Base-by-base conservation (phyloP, 352 stramenopile species). In the Globisporangium viniferum region DNA sequence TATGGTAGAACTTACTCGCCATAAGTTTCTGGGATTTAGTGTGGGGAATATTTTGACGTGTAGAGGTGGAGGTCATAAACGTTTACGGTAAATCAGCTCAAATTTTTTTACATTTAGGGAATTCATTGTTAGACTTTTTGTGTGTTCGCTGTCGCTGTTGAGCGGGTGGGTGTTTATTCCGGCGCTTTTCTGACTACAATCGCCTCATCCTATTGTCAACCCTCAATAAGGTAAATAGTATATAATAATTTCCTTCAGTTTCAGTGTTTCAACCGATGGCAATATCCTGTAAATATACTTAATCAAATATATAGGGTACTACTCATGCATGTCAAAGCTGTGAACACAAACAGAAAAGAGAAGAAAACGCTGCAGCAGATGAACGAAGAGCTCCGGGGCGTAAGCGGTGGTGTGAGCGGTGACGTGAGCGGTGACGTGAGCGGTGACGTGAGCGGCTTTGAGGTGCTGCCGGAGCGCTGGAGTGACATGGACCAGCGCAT, bases 401-500 rank as follows among this genome's bases (percentile, higher is more conserved):
- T 20, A 12, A 33, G 53, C 53, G 53, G 24, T 24, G 24, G 24
- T 0, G 24, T 24, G 24, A 5, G 31, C 24, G 53, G 24, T 5
- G 24, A 12, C 22, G 53, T 20, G 24, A 33, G 53, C 53, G 53
- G 24, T 24, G 24, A 0, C 24, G 24, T 24, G 24, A 5, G 31
- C 24, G 53, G 24, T 5, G 24, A 12, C 22, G 53, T n/a, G 27
- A 35, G 54, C 54, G 54, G 41, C 54, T 59, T 59, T 36, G 54
- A 59, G 15, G 15, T 36, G 57, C 57, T 63, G 33, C 33, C 57
- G 14, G n/a, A 63, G 35, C 20, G 27, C 57, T 63, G 57, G 57
- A 63, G 57, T 36, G 33, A 63, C 12, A 63, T 36, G 6, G 57
- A 63, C 35, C 57, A 63, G 57, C 57, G 36, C 35, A 63, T 63